Evolutionary conservation across 495 filamentous ascomycete genomes (phyloP).

Genomic region (Glutinoglossum americanum): DNA sequence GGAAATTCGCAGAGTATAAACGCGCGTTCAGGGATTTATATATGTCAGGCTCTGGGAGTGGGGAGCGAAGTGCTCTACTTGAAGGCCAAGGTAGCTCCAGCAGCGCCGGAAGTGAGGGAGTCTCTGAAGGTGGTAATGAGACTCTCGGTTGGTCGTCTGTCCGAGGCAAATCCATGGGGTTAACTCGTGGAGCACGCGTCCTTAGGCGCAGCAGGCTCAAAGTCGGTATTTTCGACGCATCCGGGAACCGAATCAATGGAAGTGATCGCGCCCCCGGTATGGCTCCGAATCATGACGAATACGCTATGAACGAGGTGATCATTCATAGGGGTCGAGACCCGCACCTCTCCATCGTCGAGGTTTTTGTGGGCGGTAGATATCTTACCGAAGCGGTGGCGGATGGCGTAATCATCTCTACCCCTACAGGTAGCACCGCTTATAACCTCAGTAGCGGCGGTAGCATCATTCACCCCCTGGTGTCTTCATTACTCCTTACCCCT

Average conservation of each 20-base stretch:
- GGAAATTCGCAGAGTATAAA: constrained; percentile 83
- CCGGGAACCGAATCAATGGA: constrained; percentile 7
- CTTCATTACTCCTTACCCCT: constrained; percentile 69
- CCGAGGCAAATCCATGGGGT: constrained; percentile 64
- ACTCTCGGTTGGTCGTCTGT: constrained; percentile 39
- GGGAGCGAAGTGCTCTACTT: constrained; percentile 18
- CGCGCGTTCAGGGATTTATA: constrained; percentile 81
- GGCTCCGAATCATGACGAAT: constrained; percentile 28
- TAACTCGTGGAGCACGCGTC: constrained; percentile 47
- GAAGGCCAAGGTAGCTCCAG: constrained; percentile 1
- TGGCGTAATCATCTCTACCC: constrained; percentile 82
- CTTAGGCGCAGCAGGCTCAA: constrained; percentile 70
- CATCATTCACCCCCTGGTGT: constrained; percentile 85
- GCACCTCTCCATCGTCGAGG: constrained; percentile 74
- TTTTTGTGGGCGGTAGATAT: constrained; percentile 65
- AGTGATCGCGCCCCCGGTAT: neutral
- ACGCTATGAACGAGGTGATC: constrained; percentile 89
- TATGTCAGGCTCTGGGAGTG: constrained; percentile 59
- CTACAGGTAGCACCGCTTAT: constrained; percentile 89
- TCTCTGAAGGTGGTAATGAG: neutral
- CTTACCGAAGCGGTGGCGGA: constrained; percentile 86
- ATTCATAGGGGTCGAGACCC: constrained; percentile 79
- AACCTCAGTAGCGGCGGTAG: constrained; percentile 78
- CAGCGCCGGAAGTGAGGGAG: neutral
- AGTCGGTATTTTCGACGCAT: constrained; percentile 20